Conservation (phyloP, 1,284 basidiomycete species). For the Chondrostereum purpureum region DNA sequence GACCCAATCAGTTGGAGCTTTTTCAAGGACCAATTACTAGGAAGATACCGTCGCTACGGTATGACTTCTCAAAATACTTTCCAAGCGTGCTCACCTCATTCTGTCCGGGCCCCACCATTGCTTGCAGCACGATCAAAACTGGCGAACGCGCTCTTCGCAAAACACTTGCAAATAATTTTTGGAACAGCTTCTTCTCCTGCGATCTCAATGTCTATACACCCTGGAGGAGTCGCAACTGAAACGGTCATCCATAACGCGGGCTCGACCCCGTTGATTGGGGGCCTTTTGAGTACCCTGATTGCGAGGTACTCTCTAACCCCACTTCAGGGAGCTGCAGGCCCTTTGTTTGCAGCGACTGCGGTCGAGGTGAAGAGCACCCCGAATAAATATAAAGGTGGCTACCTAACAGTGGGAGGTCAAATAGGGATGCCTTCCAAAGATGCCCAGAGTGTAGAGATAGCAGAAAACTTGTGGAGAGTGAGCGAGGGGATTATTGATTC, state of each 20-base stretch:
- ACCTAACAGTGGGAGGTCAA: slow-evolving; percentile 32
- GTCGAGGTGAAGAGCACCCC: slow-evolving; percentile 27
- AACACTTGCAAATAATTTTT: slow-evolving; percentile 33
- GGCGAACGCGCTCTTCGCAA: slow-evolving; percentile 30
- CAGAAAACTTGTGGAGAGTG: slow-evolving; percentile 2
- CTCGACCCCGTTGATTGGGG: not conserved
- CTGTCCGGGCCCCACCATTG: not conserved
- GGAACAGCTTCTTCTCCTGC: slow-evolving; percentile 17
- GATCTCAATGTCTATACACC: slow-evolving; percentile 26
- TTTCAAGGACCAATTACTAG: slow-evolving; percentile 19
- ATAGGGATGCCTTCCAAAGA: slow-evolving; percentile 18
- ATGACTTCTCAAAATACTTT: slow-evolving; percentile 15
- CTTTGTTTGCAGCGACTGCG: slow-evolving; percentile 41
- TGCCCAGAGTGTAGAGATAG: slow-evolving; percentile 1
- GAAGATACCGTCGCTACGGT: slow-evolving; percentile 31
- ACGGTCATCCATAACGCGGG: slow-evolving; percentile 23
- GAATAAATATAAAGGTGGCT: slow-evolving; percentile 39
- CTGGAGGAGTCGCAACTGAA: slow-evolving; percentile 36
- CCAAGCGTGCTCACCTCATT: not conserved
- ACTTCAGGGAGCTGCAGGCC: slow-evolving; percentile 35
- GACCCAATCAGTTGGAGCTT: slow-evolving; percentile 17
- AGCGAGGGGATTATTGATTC: not conserved
- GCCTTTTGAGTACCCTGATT: not conserved
- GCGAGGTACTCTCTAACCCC: slow-evolving; percentile 13
- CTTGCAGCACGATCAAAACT: slow-evolving; percentile 33